Percentiles rank a stretch among this genome's conserved stretches.
phyloP scores from a whole-genome alignment of 2,329 filamentous ascomycete genomes.

The Sporothrix euskadiensis region DNA sequence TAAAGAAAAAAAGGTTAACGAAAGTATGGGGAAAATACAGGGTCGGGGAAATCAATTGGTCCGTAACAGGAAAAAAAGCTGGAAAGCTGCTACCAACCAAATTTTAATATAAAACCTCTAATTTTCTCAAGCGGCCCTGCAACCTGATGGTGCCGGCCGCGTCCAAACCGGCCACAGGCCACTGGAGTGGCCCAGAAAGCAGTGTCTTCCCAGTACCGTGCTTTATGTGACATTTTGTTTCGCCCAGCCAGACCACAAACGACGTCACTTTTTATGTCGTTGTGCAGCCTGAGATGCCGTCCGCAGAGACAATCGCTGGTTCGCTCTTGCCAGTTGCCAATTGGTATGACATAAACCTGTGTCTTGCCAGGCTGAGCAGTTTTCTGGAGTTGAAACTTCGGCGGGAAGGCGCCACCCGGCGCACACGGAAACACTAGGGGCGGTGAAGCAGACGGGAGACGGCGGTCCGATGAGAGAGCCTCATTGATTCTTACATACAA shows the following conservation, averaged over 20 bases:
- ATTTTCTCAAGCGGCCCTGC: neutral
- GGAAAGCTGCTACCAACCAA: constrained; percentile 11
- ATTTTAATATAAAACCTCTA: constrained; percentile 18
- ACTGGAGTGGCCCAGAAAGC: neutral
- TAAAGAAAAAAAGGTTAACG: constrained; percentile 17
- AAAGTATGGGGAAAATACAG: constrained; percentile 17
- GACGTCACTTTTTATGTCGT: neutral
- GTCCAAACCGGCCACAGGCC: neutral
- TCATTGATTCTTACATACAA: neutral
- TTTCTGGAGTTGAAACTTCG: neutral
- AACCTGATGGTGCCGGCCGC: neutral
- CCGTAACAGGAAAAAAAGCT: constrained; percentile 10
- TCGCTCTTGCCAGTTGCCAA: neutral
- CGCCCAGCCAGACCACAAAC: constrained; percentile 2
- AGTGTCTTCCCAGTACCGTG: neutral
- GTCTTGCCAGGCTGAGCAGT: constrained; percentile 13
- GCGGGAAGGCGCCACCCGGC: neutral
- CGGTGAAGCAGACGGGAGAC: neutral
- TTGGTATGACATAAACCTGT: neutral
- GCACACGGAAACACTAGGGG: neutral
- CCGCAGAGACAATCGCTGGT: neutral
- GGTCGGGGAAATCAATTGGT: constrained; percentile 18
- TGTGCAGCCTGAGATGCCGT: constrained; percentile 10
- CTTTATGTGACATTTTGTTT: neutral
- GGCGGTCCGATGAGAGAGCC: neutral